phyloP scores from a whole-genome alignment of 306 rosid species.

The Aeschynomene evenia region DNA sequence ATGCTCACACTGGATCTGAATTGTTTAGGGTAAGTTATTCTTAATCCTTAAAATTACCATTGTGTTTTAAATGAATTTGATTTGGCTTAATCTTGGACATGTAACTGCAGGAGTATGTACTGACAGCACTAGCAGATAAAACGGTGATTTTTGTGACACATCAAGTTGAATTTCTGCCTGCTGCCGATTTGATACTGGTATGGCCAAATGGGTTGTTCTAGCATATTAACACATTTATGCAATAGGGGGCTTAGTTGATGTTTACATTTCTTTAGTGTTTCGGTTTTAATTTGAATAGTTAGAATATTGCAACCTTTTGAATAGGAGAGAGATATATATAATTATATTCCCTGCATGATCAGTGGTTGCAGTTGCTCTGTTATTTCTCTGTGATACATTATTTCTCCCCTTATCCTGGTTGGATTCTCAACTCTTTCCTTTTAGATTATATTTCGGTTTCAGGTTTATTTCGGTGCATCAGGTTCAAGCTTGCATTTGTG shows the following conservation, averaged over 20 bases:
- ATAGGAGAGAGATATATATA: background rate
- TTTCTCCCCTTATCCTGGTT: slow-evolving; percentile 16
- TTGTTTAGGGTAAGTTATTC: slow-evolving; percentile 67
- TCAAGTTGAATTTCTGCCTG: slow-evolving; percentile 89
- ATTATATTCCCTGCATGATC: slow-evolving; percentile 23
- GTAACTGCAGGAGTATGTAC: slow-evolving; percentile 68
- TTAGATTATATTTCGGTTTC: background rate
- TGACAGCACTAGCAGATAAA: slow-evolving; percentile 71
- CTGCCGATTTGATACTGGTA: slow-evolving; percentile 70
- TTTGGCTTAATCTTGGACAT: slow-evolving; percentile 31
- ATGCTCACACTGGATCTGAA: slow-evolving; percentile 85
- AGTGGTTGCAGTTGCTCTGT: slow-evolving; percentile 26
- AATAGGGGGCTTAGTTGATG: background rate
- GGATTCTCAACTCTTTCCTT: slow-evolving; percentile 7
- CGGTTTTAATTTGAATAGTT: background rate
- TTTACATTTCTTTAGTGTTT: slow-evolving; percentile 15
- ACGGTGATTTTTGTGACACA: slow-evolving; percentile 86
- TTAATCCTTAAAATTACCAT: background rate
- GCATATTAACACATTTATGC: background rate
- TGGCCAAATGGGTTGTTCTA: background rate
- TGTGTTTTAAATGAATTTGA: background rate
- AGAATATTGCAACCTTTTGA: slow-evolving; percentile 6
- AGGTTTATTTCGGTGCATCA: background rate
- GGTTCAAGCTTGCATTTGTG: background rate
- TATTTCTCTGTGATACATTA: slow-evolving; percentile 5